Evolutionary conservation across 1,139 yeast genomes (phyloP).

Genomic region (Hyphopichia pseudoburtonii): DNA sequence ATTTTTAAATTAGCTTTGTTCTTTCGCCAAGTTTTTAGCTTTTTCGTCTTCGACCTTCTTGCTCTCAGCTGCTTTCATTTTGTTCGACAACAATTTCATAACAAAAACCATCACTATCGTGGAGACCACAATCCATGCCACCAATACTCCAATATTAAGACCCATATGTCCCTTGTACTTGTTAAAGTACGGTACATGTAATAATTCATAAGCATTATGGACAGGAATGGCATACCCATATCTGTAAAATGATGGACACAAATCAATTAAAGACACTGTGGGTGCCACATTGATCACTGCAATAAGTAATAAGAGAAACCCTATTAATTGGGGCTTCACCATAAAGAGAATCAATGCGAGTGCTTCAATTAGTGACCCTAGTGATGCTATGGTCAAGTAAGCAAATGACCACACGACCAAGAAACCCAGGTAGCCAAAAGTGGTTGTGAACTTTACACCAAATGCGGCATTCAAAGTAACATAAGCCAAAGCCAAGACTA

Average conservation of each 20-base stretch:
- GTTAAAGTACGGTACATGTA: constrained; percentile 46
- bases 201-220: constrained; percentile 43
- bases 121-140: constrained; percentile 47
- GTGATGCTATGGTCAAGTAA: constrained; percentile 46
- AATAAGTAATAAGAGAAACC: constrained; percentile 46
- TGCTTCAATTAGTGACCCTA: constrained; percentile 52
- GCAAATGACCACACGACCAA: constrained; percentile 49
- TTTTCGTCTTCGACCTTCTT: constrained; percentile 11
- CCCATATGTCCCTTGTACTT: constrained; percentile 49
- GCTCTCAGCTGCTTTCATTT: constrained; percentile 14
- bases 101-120: constrained; percentile 41
- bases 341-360: constrained; percentile 38
- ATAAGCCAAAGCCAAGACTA: constrained; percentile 42
- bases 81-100: constrained; percentile 27
- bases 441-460: constrained; percentile 27
- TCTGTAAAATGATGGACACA: constrained; percentile 46
- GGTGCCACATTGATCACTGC: constrained; percentile 50
- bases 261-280: constrained; percentile 44
- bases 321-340: constrained; percentile 42
- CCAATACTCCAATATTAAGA: constrained; percentile 44
- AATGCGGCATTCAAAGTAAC: constrained; percentile 46
- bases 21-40: too few species aligned
- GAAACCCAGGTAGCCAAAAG: constrained; percentile 50
- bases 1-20: background rate
- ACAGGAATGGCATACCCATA: constrained; percentile 57